Conservation (phyloP, 2,329 filamentous ascomycete genomes). For the Emydomyces testavorans region DNA sequence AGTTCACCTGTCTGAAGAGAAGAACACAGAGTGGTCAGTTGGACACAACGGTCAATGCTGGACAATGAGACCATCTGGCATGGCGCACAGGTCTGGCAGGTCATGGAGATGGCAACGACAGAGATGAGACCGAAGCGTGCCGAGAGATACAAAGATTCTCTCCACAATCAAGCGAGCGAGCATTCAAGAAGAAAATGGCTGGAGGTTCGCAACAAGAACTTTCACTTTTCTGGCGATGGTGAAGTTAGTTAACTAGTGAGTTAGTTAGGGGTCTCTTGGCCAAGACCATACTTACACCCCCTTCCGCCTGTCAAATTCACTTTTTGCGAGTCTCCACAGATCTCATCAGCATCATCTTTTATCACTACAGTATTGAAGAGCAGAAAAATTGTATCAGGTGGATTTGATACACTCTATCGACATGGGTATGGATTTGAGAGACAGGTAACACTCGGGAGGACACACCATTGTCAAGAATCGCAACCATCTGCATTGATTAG, state of each 20-base stretch:
- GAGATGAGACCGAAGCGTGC: neutral
- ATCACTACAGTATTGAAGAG: too few relatives aligned
- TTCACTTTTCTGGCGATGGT: neutral
- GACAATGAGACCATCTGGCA: slow-evolving; percentile 10
- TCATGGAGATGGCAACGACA: neutral
- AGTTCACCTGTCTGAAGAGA: slow-evolving; percentile 2
- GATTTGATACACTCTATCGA: too few relatives aligned
- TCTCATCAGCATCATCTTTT: too few relatives aligned
- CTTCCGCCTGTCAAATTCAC: neutral
- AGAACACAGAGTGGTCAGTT: neutral
- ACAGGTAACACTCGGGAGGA: neutral
- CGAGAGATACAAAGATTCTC: neutral
- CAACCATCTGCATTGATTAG: too few relatives aligned
- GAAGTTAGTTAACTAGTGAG: neutral
- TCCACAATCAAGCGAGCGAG: neutral
- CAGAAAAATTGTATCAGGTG: too few relatives aligned
- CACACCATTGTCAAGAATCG: too few relatives aligned
- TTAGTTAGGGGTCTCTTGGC: slow-evolving; percentile 3
- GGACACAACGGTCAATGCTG: slow-evolving; percentile 10
- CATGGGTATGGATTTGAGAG: slow-evolving; percentile 10
- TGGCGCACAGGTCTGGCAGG: slow-evolving; percentile 1
- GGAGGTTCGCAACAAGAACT: neutral
- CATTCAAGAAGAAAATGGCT: neutral
- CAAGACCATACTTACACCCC: slow-evolving; percentile 1
- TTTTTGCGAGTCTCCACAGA: too few relatives aligned